These are phyloP conservation scores for Geotrichum cucujoidarum DNA, from an alignment of 1,139 yeast genomes.

Conservation along the genomic window DNA sequence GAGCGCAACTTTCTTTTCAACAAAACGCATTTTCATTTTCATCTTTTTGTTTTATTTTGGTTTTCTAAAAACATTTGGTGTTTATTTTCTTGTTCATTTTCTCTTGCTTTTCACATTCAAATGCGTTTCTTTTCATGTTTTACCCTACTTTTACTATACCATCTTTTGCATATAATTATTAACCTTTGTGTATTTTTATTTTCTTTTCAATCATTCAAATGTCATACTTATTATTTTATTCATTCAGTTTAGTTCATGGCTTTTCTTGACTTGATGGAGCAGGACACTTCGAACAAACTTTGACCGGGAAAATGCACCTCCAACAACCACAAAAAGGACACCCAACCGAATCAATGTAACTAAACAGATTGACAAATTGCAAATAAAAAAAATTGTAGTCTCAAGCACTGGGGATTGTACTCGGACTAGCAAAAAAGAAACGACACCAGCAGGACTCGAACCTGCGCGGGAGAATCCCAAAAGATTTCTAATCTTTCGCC, in stretches of 20 bases:
- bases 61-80: no score
- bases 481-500: slow-evolving; percentile 80
- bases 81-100: neutral
- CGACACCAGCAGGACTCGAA: slow-evolving; percentile 89
- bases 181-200: neutral
- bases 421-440: neutral
- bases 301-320: no score
- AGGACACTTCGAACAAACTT: no score
- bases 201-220: no score
- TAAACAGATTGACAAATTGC: no score
- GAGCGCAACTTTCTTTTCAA: neutral
- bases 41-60: neutral
- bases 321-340: no score
- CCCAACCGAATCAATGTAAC: no score
- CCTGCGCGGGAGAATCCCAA: slow-evolving; percentile 89
- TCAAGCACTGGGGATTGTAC: no score
- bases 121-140: neutral
- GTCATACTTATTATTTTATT: no score
- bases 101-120: neutral
- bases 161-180: neutral
- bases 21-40: neutral
- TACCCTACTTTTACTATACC: neutral
- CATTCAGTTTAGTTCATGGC: no score
- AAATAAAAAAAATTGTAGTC: no score
- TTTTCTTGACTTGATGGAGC: no score